Evolutionary conservation across 2,329 filamentous ascomycete genomes (phyloP), one percentile per base, ranked within the genome.

Genomic region (Ascocoryne sarcoides): DNA sequence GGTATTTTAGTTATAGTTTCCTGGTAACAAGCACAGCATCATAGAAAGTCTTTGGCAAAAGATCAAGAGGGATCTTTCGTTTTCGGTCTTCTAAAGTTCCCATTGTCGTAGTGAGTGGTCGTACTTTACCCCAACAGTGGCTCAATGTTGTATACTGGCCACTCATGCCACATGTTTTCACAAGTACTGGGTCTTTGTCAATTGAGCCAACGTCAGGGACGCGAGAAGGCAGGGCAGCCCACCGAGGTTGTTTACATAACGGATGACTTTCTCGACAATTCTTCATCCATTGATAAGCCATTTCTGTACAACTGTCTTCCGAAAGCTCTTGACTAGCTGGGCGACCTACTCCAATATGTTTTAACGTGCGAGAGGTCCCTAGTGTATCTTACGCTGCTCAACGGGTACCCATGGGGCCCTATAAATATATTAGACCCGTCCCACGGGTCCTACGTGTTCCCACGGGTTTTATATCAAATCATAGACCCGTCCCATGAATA

Each of bases 171-270:
- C 42, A 17, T 4, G 43, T 30, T 3, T 37, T 26, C 14, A 30
- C 23, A 2, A 51, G 10, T n/a, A 32, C 32, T 3, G 45, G 47
- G 8, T 48, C 38, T 10, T 16, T 2, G 4, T 3, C 10, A 1
- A 44, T 37, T 0, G 44, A 38, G 1, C 49, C 49, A 16, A 52
- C 45, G 39, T 52, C 28, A 4, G 50, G 37, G 0, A 52, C 38
- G 29, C 49, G 35, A 10, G 41, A 35, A 2, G 49, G 49, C 4
- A 52, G 21, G 2, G 15, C 12, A 4, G n/a, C 32, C 10, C 43
- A 16, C 2, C 33, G n/a, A 2, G 31, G 3, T 8, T 8, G 4
- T 2, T 17, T 18, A 23, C 46, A 49, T 16, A 34, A 8, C 2
- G 19, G 3, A 18, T 49, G 46, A 4, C 3, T 28, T 2, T 19